Percentiles rank a stretch among this genome's conserved stretches.
Conservation (phyloP, 768 basidiomycete species). For the Udeniomyces megalosporus region DNA sequence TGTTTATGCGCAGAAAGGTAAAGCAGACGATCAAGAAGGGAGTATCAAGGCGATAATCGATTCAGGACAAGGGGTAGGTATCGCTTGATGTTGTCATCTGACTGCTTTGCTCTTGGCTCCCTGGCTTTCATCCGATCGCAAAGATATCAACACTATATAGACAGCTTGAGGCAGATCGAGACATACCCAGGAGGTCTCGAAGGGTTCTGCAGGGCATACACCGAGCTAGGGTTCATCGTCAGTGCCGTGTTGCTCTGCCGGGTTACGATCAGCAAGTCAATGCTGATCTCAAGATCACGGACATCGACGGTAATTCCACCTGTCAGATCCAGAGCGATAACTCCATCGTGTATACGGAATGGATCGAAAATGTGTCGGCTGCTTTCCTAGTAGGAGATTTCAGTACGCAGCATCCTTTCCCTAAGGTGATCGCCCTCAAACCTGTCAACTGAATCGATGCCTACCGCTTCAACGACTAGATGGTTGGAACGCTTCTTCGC, state of each 20-base stretch:
- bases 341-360: slow-evolving; percentile 13
- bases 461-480: neutral
- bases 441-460: neutral
- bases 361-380: slow-evolving; percentile 1
- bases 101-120: neutral
- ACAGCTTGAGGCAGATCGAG: no score
- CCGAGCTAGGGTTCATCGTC: slow-evolving; percentile 3
- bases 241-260: neutral
- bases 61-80: no score
- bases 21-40: no score
- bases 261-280: no score
- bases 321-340: slow-evolving; percentile 10
- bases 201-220: neutral
- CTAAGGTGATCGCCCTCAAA: no score
- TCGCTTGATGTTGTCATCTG: no score
- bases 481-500: neutral
- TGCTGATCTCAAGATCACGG: no score
- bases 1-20: no score
- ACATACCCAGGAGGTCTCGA: slow-evolving; percentile 4
- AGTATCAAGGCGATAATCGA: no score
- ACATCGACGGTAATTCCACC: no score
- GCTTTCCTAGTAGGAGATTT: slow-evolving; percentile 12
- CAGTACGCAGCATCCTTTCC: neutral
- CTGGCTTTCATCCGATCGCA: neutral
- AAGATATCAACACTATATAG: neutral